A percentile compares a stretch with the other conserved stretches of the same genome.
Evolutionary conservation across 495 filamentous ascomycete genomes (phyloP).

Genomic region (Aspergillus asperescens): DNA sequence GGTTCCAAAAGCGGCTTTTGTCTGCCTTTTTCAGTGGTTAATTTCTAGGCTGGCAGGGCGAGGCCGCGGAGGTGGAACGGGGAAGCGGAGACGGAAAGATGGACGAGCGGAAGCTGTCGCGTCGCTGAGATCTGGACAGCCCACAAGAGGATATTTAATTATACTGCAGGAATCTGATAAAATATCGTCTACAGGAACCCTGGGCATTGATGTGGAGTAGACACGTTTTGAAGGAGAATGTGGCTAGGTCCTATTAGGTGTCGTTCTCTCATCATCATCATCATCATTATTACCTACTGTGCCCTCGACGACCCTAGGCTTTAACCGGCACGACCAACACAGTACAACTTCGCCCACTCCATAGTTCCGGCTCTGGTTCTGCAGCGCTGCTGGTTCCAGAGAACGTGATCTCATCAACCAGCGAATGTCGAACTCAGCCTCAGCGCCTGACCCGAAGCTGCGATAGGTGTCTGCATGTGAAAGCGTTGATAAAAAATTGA

Average conservation of each 20-base stretch:
- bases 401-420: conserved; percentile 2
- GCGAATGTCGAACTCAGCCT: background rate
- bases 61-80: conserved; percentile 33
- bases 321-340: background rate
- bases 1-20: conserved; percentile 31
- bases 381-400: background rate
- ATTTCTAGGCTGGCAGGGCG: background rate
- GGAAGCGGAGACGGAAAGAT: conserved; percentile 37
- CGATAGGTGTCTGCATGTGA: conserved; percentile 1
- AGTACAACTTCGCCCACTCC: background rate
- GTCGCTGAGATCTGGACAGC: conserved; percentile 8
- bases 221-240: background rate
- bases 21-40: background rate
- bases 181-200: background rate
- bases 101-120: conserved; percentile 40
- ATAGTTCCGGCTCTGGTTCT: background rate
- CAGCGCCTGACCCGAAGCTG: background rate
- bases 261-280: background rate
- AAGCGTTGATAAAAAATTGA: background rate
- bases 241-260: background rate
- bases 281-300: background rate
- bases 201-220: background rate
- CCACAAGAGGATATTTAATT: too few relatives aligned
- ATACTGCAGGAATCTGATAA: background rate
- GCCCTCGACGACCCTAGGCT: background rate